Conservation (phyloP, 148 eudicot genomes). For the Arctostaphylos glauca region DNA sequence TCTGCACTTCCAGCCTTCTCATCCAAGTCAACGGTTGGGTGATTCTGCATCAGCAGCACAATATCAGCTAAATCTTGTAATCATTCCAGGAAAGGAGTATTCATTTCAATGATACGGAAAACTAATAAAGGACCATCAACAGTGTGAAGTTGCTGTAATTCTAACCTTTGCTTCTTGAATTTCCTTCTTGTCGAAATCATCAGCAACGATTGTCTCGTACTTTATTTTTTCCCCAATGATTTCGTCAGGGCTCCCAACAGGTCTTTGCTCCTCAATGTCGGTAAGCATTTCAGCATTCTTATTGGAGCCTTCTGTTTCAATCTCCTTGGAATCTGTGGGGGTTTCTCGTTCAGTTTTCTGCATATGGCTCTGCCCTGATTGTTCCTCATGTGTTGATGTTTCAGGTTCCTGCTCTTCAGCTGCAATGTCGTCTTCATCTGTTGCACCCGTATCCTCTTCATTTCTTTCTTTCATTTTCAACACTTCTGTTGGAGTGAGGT, state of each 20-base stretch:
- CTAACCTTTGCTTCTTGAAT: constrained; percentile 24
- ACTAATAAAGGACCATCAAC: background rate
- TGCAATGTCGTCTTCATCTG: background rate
- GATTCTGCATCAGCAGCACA: constrained; percentile 19
- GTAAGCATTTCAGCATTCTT: constrained; percentile 8
- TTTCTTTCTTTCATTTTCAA: too few species aligned
- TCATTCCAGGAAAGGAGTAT: background rate
- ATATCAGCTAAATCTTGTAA: background rate
- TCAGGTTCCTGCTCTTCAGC: constrained; percentile 2
- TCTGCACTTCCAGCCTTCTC: constrained; percentile 11
- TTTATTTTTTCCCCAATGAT: background rate
- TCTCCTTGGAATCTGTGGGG: constrained; percentile 14
- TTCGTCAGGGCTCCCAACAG: constrained; percentile 4
- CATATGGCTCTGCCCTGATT: background rate
- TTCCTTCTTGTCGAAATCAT: constrained; percentile 14
- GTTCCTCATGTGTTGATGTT: constrained; percentile 8
- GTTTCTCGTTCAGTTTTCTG: constrained; percentile 18
- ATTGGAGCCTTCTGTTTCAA: background rate
- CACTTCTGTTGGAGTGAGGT: background rate
- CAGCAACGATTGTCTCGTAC: background rate
- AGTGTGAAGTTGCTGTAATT: background rate
- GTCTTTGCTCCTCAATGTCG: constrained; percentile 16
- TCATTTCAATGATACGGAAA: background rate
- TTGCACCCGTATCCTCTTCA: too few species aligned
- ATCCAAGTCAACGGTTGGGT: constrained; percentile 7